Percentiles rank a stretch among this genome's conserved stretches.
phyloP scores from a whole-genome alignment of 805 yeast genomes.

The Ogataea kodamae region DNA sequence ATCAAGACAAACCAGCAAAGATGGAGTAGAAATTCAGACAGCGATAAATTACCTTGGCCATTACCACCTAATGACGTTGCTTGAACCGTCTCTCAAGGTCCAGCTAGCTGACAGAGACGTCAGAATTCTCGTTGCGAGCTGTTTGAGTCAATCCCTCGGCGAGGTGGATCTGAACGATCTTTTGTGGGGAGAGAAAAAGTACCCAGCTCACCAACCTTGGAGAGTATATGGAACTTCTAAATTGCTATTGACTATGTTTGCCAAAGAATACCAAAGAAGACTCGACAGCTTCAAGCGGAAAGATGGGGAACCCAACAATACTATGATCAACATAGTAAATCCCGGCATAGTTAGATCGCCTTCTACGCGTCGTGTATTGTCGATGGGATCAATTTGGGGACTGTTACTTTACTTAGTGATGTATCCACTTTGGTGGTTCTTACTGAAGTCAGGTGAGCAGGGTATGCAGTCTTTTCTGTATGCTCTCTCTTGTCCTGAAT shows the following conservation, averaged over 20 bases:
- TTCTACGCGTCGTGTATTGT: conserved; percentile 70
- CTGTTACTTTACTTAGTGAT: conserved; percentile 59
- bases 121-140: conserved; percentile 71
- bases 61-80: conserved; percentile 71
- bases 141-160: conserved; percentile 75
- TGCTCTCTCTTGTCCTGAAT: conserved; percentile 69
- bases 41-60: conserved; percentile 81
- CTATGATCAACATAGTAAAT: conserved; percentile 71
- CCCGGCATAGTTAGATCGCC: conserved; percentile 93
- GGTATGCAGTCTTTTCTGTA: conserved; percentile 79
- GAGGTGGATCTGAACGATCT: conserved; percentile 59
- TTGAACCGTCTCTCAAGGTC: conserved; percentile 78
- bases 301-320: conserved; percentile 68
- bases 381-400: conserved; percentile 67
- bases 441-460: conserved; percentile 67
- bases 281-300: conserved; percentile 57
- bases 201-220: conserved; percentile 66
- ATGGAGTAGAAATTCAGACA: conserved; percentile 84
- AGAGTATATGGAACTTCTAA: conserved; percentile 79
- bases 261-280: conserved; percentile 71
- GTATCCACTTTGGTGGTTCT: conserved; percentile 81
- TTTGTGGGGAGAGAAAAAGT: conserved; percentile 55
- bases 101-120: conserved; percentile 97
- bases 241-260: conserved; percentile 69
- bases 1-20: conserved; percentile 62